Evolutionary conservation across 2,329 filamentous ascomycete species (phyloP), one percentile per base, ranked within the genome.

Genomic region (Diaporthe citrichinensis): DNA sequence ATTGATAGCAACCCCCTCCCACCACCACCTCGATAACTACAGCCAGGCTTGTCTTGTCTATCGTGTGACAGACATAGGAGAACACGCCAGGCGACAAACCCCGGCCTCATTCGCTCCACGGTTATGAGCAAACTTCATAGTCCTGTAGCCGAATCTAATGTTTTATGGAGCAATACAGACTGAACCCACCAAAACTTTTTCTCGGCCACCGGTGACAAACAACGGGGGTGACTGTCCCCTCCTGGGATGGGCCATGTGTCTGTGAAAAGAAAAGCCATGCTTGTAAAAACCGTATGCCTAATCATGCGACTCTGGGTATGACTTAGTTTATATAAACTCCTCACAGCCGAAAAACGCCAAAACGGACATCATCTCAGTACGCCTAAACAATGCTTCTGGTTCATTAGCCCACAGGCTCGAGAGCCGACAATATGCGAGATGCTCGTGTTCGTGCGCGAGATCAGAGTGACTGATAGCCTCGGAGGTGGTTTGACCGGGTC

Each of bases 341-440:
- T 53, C 73, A 77, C 73, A 77, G 44, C 73, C 75, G 71, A 69
- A 67, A 68, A 76, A 76, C 75, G 75, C 75, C 75, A 69, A 57
- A 55, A 69, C 34, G 28, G 71, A 73, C 62, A 71, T 71, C 41
- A 68, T 73, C 72, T 67, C 71, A 74, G 51, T 65, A 59, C 76
- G 73, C 76, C 76, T 61, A 65, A 77, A 75, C 51, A 73, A 77
- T 77, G 76, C 76, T 75, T 65, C 69, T 75, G 68, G 55, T 75
- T 69, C 49, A 59, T 75, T 68, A 74, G 41, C 53, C 73, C 69
- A 55, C 49, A 65, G 71, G 71, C 58, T 65, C 59, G 34, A 53
- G 36, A 73, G 71, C 51, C 71, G 71, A 65, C 71, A 61, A 55
- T 44, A 55, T 73, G 71, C 23, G 59, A 53, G 61, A 44, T 55